These are phyloP conservation scores for Rhodamnia argentea DNA, from an alignment of 345 rosid genomes.

Conservation along the genomic window DNA sequence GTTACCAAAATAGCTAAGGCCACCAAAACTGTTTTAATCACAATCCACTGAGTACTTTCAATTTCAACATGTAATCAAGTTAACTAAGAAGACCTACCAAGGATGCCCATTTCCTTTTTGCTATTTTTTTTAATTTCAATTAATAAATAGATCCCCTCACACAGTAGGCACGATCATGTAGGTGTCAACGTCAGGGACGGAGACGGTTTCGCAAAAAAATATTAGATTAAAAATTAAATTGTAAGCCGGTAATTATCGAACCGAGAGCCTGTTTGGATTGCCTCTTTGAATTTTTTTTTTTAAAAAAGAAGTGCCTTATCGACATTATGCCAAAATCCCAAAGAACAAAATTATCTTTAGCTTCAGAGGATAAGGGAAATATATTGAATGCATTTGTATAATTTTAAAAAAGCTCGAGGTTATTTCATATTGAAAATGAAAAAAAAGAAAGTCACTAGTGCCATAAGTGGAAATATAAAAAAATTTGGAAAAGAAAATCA, in stretches of 20 bases:
- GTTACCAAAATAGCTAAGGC: not conserved
- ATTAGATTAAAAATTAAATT: not conserved
- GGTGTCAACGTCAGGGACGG: too few species aligned
- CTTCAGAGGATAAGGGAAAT: not conserved
- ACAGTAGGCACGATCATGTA: too few species aligned
- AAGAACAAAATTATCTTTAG: not conserved
- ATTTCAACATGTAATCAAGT: not conserved
- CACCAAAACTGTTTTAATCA: not conserved
- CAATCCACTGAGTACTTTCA: not conserved
- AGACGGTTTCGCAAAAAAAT: not conserved
- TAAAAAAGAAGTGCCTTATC: not conserved
- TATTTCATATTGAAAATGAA: too few species aligned
- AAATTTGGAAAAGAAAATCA: not conserved
- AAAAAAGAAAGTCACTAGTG: not conserved
- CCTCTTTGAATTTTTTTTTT: not conserved
- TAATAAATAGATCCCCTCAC: not conserved
- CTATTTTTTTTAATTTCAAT: not conserved
- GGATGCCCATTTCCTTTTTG: not conserved
- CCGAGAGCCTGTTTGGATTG: not conserved
- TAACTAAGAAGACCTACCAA: not conserved
- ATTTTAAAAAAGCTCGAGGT: not conserved
- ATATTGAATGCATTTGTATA: not conserved
- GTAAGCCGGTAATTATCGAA: not conserved
- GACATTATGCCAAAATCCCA: not conserved
- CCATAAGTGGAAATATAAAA: not conserved